These are phyloP conservation scores for Dactylellina parvicollis DNA, from an alignment of 2,329 filamentous ascomycete species.

Conservation along the genomic window DNA sequence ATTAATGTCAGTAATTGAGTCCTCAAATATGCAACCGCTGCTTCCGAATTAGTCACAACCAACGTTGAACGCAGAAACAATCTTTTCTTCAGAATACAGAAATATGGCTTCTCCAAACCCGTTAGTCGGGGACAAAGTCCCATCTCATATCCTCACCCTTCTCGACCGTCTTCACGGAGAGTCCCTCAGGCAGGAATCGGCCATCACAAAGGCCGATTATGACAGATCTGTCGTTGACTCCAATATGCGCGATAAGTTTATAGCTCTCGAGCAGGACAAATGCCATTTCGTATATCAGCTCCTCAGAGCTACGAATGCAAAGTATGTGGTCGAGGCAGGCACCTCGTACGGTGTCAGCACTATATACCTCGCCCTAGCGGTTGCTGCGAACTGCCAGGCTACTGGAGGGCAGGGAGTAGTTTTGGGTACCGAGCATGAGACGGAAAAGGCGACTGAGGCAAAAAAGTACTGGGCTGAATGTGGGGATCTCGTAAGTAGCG, in stretches of 20 bases:
- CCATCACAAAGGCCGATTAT: conserved; percentile 48
- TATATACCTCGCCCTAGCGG: conserved; percentile 71
- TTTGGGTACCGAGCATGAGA: conserved; percentile 71
- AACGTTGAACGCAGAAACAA: not conserved
- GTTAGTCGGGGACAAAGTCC: conserved; percentile 56
- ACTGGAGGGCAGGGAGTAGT: conserved; percentile 63
- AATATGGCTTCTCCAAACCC: conserved; percentile 57
- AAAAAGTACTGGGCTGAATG: conserved; percentile 67
- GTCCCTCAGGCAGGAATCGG: conserved; percentile 60
- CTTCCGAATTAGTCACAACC: not conserved
- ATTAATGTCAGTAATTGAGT: not conserved
- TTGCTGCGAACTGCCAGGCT: conserved; percentile 63
- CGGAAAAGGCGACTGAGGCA: conserved; percentile 66
- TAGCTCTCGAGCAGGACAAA: conserved; percentile 71
- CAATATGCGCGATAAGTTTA: conserved; percentile 68
- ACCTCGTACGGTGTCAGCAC: conserved; percentile 72
- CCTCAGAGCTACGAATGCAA: conserved; percentile 64
- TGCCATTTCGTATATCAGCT: conserved; percentile 69
- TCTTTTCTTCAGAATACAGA: not conserved
- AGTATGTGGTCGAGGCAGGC: conserved; percentile 69
- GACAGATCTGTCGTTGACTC: conserved; percentile 59
- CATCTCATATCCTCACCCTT: conserved; percentile 60
- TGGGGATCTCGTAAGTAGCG: conserved; percentile 64
- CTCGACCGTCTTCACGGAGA: conserved; percentile 59
- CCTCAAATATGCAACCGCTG: not conserved